phyloP scores from a whole-genome alignment of 805 yeast genomes.

The Wickerhamiella allomyrinae region DNA sequence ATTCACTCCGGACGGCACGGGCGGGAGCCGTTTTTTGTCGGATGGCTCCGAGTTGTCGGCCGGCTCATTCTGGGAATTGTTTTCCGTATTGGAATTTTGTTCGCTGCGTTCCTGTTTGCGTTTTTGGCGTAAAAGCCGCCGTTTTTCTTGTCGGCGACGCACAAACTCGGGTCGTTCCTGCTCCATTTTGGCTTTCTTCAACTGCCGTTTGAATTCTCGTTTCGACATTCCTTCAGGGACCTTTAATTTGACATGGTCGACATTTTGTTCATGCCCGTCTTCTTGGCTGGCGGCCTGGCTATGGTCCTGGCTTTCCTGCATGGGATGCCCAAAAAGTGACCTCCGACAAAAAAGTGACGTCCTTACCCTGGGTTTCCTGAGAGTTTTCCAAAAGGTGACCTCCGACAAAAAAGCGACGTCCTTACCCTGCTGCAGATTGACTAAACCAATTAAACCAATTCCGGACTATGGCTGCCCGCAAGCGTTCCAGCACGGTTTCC shows the following conservation, averaged over 20 bases:
- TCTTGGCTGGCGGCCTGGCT: too few species aligned
- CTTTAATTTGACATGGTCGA: constrained; percentile 5
- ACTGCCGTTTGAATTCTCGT: constrained; percentile 64
- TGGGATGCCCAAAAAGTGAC: too few species aligned
- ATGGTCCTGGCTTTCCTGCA: too few species aligned
- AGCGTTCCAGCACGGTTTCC: background rate
- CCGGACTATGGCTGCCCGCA: background rate
- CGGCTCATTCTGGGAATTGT: constrained; percentile 10
- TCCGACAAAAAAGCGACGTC: too few species aligned
- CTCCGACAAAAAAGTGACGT: too few species aligned
- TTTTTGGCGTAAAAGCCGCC: constrained; percentile 26
- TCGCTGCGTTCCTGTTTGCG: constrained; percentile 6
- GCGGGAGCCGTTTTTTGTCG: constrained; percentile 8
- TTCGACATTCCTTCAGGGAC: constrained; percentile 83
- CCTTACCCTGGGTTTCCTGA: too few species aligned
- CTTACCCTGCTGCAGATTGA: too few species aligned
- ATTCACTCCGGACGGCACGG: constrained; percentile 30
- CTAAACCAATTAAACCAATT: too few species aligned
- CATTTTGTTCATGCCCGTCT: background rate
- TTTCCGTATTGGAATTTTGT: constrained; percentile 5
- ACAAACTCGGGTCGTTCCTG: constrained; percentile 48
- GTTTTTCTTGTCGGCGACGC: constrained; percentile 39
- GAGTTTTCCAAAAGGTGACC: too few species aligned
- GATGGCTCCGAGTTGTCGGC: constrained; percentile 4
- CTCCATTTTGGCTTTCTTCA: constrained; percentile 45